Percentiles rank a stretch among this genome's conserved stretches.
Conservation (phyloP, 1,284 basidiomycete species). For the Bjerkandera adusta region DNA sequence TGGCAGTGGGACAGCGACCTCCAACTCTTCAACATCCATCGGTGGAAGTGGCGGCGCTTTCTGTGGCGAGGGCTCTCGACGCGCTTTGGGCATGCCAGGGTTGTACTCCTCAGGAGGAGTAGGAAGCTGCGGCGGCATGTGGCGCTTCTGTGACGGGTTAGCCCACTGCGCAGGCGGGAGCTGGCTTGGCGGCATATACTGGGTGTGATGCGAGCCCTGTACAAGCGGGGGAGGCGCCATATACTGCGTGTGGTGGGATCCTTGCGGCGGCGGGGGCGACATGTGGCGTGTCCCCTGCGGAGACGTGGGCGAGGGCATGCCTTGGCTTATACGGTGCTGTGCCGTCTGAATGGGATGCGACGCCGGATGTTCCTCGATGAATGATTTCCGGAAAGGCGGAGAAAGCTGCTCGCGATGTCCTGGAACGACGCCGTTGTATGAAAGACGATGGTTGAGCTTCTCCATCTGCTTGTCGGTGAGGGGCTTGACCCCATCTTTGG, state of each 20-base stretch:
- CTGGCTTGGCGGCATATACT: background rate
- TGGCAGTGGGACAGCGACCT: constrained; percentile 2
- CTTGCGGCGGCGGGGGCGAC: background rate
- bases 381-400: background rate
- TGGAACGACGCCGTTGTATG: constrained; percentile 1
- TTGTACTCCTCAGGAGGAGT: constrained; percentile 39
- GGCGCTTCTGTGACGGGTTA: background rate
- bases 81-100: constrained; percentile 30
- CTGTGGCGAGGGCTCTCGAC: constrained; percentile 37
- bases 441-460: constrained; percentile 19
- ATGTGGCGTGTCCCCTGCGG: background rate
- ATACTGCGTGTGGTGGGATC: background rate
- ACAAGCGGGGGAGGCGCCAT: background rate
- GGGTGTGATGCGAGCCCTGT: background rate
- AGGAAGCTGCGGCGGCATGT: constrained; percentile 17
- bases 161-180: constrained; percentile 3
- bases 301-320: background rate
- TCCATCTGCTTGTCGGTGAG: constrained; percentile 32
- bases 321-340: constrained; percentile 6
- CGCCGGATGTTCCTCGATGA: background rate
- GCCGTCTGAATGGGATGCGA: constrained; percentile 1
- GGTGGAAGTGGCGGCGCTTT: constrained; percentile 5
- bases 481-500: constrained; percentile 23
- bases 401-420: constrained; percentile 1
- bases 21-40: constrained; percentile 2